Evolutionary conservation across 495 filamentous ascomycete species (phyloP), one percentile per base, ranked within the genome.

Genomic region (Penicillium argentinense): DNA sequence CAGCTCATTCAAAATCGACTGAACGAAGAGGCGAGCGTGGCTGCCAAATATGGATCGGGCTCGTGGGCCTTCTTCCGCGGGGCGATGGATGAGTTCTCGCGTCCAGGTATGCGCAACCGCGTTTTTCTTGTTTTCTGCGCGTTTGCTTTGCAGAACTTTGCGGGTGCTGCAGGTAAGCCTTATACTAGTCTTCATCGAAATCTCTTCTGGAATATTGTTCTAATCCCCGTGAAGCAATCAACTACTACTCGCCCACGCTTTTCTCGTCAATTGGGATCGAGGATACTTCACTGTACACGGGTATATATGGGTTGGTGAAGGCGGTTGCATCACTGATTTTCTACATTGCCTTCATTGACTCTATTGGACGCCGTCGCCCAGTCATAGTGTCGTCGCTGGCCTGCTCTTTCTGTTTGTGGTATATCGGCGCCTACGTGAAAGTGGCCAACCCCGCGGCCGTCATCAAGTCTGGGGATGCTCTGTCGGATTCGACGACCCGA

Each of bases 361-460:
- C 73, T 1, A 65, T 85, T 1, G 85, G 84, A 5, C 74, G 84
- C 9, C 73, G 79, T 4, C 69, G 76, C 12, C 79, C 79, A 28
- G 74, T 88, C 17, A 69, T 87, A 45, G 81, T 77, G 67, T 86
- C 84, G 3, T 79, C 76, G 4, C 73, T 87, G 40, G 83, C 74
- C 5, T 81, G 82, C 62, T 75, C 72, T 5, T 60, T 80, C 17
- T 75, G 73, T 50, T 85, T 86, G 74, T 81, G 82, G 59, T 85
- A 87, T 56, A 81, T 88, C 47, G 84, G 84, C 17, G 45, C 44
- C 6, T 58, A 58, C 69, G 69, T 89, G 26, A 84, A 88, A 38
- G 60, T 79, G 30, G 71, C 73, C 3, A 59, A 76, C 39, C 67
- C 77, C 7, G 63, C 45, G 6, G 51, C 57, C 5, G 30, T 23